Evolutionary conservation across 164 flowering plant species (phyloP).

Genomic region (Magnolia sinica): DNA sequence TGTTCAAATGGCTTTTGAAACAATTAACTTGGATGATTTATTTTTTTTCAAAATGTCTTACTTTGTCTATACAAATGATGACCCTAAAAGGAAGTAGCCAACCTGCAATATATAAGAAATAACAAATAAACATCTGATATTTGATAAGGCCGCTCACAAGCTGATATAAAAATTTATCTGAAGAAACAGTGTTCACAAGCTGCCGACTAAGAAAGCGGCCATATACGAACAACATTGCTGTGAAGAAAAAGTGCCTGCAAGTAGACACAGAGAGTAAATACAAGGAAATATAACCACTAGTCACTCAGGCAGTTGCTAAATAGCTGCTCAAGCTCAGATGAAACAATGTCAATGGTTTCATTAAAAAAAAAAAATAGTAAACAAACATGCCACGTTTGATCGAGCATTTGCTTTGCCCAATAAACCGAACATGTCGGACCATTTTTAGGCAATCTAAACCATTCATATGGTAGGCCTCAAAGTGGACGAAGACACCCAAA

Average conservation of each 20-base stretch:
- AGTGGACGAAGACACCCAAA: neutral
- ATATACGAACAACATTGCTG: slow-evolving; percentile 90
- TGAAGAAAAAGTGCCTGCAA: slow-evolving; percentile 95
- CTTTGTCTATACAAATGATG: neutral
- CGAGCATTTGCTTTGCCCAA: neutral
- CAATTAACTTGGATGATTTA: neutral
- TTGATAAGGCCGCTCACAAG: slow-evolving; percentile 70
- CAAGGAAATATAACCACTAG: neutral
- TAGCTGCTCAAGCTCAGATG: neutral
- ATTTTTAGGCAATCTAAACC: neutral
- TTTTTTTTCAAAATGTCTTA: neutral
- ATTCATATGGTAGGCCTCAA: neutral
- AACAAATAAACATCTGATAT: slow-evolving; percentile 89
- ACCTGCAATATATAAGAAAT: slow-evolving; percentile 91
- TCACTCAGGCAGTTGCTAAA: neutral
- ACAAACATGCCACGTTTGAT: neutral
- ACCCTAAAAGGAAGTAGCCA: slow-evolving; percentile 11
- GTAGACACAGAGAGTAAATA: slow-evolving; percentile 7
- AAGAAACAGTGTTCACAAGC: slow-evolving; percentile 79
- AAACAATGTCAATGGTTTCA: neutral
- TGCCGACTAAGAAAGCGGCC: slow-evolving; percentile 88
- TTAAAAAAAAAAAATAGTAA: neutral
- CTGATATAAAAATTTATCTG: slow-evolving; percentile 64
- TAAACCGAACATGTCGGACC: neutral
- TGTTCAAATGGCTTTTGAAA: neutral